Evolutionary conservation across 2,329 filamentous ascomycete species (phyloP), one percentile per base, ranked within the genome.

Genomic region (Amylocarpus encephaloides): DNA sequence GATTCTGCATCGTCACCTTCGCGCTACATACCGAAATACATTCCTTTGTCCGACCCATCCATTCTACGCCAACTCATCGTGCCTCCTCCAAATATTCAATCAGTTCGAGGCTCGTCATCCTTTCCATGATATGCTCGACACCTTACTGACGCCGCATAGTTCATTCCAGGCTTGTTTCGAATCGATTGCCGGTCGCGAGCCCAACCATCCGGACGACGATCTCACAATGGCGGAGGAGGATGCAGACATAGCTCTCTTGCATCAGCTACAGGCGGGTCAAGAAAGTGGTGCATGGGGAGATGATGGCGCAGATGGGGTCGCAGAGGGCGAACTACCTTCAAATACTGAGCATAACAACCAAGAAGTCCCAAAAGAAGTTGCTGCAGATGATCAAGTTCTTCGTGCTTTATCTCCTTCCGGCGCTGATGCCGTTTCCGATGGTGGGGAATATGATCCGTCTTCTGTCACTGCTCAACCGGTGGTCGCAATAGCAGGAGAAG

Each of bases 331-430:
- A 57, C 49, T 58, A 60, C 57, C 62, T 62, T 61, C 63, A 60
- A 62, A 64, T 65, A 63, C 60, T 64, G 64, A 65, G 53, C 54
- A 63, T 65, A 66, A 59, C 62, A 63, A 61, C 58, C 59, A 64
- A 62, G 57, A 62, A 53, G 57, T 61, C 56, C 62, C 64, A 64
- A 61, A 63, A 66, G 61, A 66, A 63, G 59, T 58, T 55, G 54
- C 62, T 66, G 57, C 61, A 65, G 65, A 66, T 66, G 64, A 66
- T 56, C 62, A 64, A 65, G 59, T 63, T 60, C 60, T 64, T 59
- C 57, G 64, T 66, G 62, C 61, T 63, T 60, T 65, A 55, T 64
- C 64, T 61, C 61, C 62, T 58, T 62, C 63, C 53, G 60, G 50
- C 53, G 52, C 55, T 61, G 57, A 49, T 61, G 58, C 55, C 52